These are phyloP conservation scores for Puccinia brachypodii DNA, from an alignment of 1,284 basidiomycete genomes.

Conservation along the genomic window DNA sequence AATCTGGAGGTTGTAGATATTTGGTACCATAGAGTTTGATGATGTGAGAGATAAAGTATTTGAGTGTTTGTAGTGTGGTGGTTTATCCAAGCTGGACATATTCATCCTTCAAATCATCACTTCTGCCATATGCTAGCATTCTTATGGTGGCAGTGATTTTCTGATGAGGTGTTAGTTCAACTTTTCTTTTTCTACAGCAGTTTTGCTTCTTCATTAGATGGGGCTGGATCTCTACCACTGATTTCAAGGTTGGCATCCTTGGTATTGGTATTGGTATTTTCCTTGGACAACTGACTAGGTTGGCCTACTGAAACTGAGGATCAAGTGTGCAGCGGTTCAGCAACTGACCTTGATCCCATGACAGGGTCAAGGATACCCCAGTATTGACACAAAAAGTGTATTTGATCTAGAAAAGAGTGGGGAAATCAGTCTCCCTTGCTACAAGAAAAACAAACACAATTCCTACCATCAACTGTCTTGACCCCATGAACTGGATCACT, in stretches of 20 bases:
- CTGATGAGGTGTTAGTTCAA: constrained; percentile 10
- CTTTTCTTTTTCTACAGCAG: too few species aligned
- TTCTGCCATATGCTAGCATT: background rate
- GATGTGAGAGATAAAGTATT: too few species aligned
- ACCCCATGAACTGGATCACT: background rate
- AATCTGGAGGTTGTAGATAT: background rate
- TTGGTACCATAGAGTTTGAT: background rate
- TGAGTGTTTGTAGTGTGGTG: background rate
- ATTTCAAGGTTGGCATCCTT: background rate
- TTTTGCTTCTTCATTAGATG: background rate
- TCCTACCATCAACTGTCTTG: background rate
- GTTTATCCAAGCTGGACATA: background rate
- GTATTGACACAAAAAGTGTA: constrained; percentile 1
- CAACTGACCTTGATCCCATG: constrained; percentile 20
- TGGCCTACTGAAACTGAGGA: background rate
- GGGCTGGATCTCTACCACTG: background rate
- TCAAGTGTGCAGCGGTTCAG: background rate
- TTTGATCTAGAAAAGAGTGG: background rate
- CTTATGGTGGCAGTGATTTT: background rate
- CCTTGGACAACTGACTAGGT: background rate
- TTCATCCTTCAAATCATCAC: background rate
- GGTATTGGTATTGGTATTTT: background rate
- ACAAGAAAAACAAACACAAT: background rate
- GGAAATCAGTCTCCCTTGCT: background rate
- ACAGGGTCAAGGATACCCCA: background rate